Conservation (phyloP, 192 early-diverging fungal species). For the Umbelopsis ramanniana region DNA sequence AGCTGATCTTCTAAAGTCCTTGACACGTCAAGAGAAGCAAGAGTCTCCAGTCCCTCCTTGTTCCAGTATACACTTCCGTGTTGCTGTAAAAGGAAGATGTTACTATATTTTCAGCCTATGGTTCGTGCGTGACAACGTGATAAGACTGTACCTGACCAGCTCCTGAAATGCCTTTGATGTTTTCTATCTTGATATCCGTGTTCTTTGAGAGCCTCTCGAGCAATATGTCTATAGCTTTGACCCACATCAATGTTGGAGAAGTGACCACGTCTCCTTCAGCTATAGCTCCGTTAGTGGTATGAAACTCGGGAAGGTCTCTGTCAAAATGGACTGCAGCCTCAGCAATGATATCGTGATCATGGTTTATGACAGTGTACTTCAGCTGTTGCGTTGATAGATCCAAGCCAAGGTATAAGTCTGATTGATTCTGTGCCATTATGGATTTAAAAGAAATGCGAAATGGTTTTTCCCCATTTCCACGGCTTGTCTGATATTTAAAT, state of each 20-base stretch:
- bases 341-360: constrained; percentile 29
- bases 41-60: constrained; percentile 42
- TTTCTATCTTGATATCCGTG: constrained; percentile 37
- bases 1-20: constrained; percentile 56
- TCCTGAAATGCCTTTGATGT: constrained; percentile 61
- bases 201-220: constrained; percentile 50
- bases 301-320: constrained; percentile 62
- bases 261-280: constrained; percentile 55
- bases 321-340: constrained; percentile 68
- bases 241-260: constrained; percentile 80
- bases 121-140: too few relatives aligned
- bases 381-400: constrained; percentile 82
- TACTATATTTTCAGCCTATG: too few relatives aligned
- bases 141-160: constrained; percentile 60
- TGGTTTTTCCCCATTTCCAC: neutral
- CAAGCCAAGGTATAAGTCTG: constrained; percentile 61
- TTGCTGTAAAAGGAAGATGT: constrained; percentile 54
- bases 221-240: constrained; percentile 70
- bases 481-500: constrained; percentile 7
- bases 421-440: neutral
- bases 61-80: constrained; percentile 87
- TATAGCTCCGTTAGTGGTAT: constrained; percentile 52
- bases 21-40: constrained; percentile 45
- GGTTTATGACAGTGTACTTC: constrained; percentile 63
- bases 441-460: neutral